A percentile compares a stretch with the other conserved stretches of the same genome.
Conservation (phyloP, 495 filamentous ascomycete species). For the Neurospora terricola region DNA sequence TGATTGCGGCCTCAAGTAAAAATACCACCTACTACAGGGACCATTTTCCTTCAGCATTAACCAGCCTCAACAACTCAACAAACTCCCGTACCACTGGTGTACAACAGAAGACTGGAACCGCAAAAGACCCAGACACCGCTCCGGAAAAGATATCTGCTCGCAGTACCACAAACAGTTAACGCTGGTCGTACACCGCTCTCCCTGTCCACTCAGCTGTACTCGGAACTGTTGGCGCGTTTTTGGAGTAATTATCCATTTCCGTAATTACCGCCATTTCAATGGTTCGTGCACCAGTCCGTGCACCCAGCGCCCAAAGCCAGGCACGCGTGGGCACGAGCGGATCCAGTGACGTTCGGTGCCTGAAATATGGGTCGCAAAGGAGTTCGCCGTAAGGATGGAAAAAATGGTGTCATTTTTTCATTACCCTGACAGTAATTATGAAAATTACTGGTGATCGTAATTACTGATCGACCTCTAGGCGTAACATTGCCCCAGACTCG, state of each 20-base stretch:
- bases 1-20: neutral
- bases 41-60: neutral
- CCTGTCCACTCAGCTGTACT: neutral
- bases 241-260: too few species aligned
- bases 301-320: too few species aligned
- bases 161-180: neutral
- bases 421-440: too few species aligned
- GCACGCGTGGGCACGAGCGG: too few species aligned
- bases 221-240: neutral
- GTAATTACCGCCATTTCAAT: too few species aligned
- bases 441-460: too few species aligned
- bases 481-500: neutral
- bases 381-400: too few species aligned
- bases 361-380: too few species aligned
- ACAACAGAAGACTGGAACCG: neutral
- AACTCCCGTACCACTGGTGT: neutral
- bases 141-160: neutral
- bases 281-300: too few species aligned
- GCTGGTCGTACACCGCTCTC: neutral
- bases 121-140: neutral
- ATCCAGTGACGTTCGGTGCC: too few species aligned
- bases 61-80: neutral
- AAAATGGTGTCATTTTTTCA: too few species aligned
- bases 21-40: neutral
- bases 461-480: too few species aligned